phyloP scores from a whole-genome alignment of 2,329 filamentous ascomycete species.

The Coleophoma cylindrospora region DNA sequence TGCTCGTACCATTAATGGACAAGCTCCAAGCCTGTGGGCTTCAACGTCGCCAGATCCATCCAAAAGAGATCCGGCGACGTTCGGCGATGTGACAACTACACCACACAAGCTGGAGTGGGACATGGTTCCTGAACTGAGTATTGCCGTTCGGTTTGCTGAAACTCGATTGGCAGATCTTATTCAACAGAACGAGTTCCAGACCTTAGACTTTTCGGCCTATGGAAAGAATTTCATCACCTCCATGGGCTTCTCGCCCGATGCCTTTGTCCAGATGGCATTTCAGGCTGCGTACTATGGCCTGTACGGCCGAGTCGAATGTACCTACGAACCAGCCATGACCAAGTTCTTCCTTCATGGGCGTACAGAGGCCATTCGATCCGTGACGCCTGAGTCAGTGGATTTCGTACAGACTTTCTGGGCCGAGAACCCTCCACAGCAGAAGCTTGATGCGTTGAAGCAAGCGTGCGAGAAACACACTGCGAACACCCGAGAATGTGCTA shows the following conservation, averaged over 20 bases:
- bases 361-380: constrained; percentile 87
- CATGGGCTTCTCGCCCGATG: constrained; percentile 94
- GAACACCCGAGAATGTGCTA: constrained; percentile 79
- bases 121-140: constrained; percentile 85
- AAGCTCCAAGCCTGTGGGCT: constrained; percentile 87
- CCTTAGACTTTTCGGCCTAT: constrained; percentile 81
- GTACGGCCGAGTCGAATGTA: constrained; percentile 89
- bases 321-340: constrained; percentile 98
- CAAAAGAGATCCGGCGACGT: constrained; percentile 85
- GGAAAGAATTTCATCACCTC: constrained; percentile 98
- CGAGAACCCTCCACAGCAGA: constrained; percentile 75
- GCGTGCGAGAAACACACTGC: constrained; percentile 80
- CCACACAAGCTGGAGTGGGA: constrained; percentile 98
- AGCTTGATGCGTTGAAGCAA: constrained; percentile 78
- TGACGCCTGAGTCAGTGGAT: constrained; percentile 76
- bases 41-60: constrained; percentile 87
- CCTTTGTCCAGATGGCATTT: constrained; percentile 98
- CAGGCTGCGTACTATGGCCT: constrained; percentile 97
- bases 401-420: constrained; percentile 96
- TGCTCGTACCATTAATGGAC: constrained; percentile 89
- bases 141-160: constrained; percentile 91
- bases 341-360: constrained; percentile 90
- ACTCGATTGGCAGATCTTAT: constrained; percentile 91
- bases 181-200: constrained; percentile 93
- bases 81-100: constrained; percentile 88